Evolutionary conservation across 192 early-diverging fungal genomes (phyloP).

Genomic region (Backusella tuberculispora): DNA sequence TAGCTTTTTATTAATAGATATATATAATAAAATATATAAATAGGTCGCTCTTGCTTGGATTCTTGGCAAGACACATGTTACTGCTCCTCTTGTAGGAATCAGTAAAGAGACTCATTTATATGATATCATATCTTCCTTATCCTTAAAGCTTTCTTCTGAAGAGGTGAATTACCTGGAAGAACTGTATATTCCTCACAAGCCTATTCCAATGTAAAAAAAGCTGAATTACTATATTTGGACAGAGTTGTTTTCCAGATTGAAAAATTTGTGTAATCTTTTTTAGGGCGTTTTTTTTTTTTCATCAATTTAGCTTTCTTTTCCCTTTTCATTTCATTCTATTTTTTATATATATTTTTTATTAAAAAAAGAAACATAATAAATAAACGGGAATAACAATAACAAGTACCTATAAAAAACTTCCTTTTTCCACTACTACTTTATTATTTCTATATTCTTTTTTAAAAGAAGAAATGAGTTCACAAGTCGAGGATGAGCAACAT

Average conservation of each 20-base stretch:
- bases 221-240: conserved; percentile 1
- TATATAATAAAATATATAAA: not conserved
- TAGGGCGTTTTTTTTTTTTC: conserved; percentile 12
- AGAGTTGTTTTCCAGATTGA: conserved; percentile 1
- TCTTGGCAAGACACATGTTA: conserved; percentile 25
- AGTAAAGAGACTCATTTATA: conserved; percentile 28
- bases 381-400: conserved; percentile 5
- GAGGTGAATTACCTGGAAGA: conserved; percentile 35
- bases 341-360: not conserved
- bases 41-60: conserved; percentile 36
- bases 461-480: conserved; percentile 6
- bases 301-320: conserved; percentile 6
- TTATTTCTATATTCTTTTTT: conserved; percentile 5
- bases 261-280: conserved; percentile 3
- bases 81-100: conserved; percentile 36
- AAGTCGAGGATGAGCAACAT: conserved; percentile 21
- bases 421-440: not conserved
- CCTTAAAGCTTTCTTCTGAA: conserved; percentile 17
- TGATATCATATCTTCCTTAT: conserved; percentile 22
- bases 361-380: conserved; percentile 1
- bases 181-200: conserved; percentile 25
- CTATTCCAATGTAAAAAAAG: conserved; percentile 23
- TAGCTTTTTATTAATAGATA: conserved; percentile 14
- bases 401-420: not conserved
- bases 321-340: not conserved